phyloP scores from a whole-genome alignment of 352 stramenopile genomes.

The Phytophthora foliorum region DNA sequence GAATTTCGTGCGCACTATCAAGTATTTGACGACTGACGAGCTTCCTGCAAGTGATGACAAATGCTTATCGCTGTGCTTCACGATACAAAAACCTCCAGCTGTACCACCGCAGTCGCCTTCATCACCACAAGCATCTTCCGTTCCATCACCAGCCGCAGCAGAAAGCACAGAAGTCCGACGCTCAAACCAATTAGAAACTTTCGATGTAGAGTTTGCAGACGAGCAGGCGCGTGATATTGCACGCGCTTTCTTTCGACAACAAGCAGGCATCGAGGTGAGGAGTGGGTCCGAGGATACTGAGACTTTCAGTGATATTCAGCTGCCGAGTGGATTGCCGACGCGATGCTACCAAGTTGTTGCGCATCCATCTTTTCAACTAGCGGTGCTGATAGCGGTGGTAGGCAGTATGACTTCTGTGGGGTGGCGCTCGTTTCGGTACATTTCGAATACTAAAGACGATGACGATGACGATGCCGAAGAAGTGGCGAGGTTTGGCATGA shows the following conservation, averaged over 20 bases:
- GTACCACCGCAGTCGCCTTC: not conserved
- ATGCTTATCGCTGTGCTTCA: slow-evolving; percentile 71
- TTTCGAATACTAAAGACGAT: slow-evolving; percentile 50
- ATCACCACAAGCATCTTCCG: not conserved
- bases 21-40: slow-evolving; percentile 64
- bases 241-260: slow-evolving; percentile 66
- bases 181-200: slow-evolving; percentile 33
- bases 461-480: slow-evolving; percentile 45
- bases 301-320: slow-evolving; percentile 45
- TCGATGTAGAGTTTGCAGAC: slow-evolving; percentile 85
- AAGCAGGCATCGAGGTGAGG: slow-evolving; percentile 54
- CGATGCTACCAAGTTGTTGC: slow-evolving; percentile 73
- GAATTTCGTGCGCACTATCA: slow-evolving; percentile 87
- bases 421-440: slow-evolving; percentile 61
- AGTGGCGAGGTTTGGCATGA: slow-evolving; percentile 62
- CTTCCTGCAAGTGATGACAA: slow-evolving; percentile 71
- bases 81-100: not conserved
- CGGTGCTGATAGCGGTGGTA: slow-evolving; percentile 70
- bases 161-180: not conserved
- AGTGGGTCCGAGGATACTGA: slow-evolving; percentile 41
- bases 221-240: slow-evolving; percentile 56
- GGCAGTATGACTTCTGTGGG: slow-evolving; percentile 80
- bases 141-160: not conserved
- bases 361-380: slow-evolving; percentile 81
- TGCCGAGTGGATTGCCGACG: slow-evolving; percentile 59